phyloP scores from a whole-genome alignment of 108 stramenopile genomes.

The Aureococcus anophagefferens region DNA sequence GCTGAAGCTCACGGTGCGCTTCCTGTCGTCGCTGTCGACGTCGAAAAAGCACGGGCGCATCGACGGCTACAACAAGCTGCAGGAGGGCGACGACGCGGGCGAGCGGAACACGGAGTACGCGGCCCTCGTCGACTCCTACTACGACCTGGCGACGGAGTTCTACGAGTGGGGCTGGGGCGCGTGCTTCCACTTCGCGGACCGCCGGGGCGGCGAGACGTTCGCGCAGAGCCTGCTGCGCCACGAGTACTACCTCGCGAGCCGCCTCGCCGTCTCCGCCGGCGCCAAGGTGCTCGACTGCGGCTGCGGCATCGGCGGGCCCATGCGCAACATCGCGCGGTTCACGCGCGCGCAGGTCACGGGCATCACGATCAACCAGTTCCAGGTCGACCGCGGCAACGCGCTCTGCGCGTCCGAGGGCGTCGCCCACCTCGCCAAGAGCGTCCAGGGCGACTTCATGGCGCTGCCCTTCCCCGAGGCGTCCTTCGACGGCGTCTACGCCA shows the following conservation, averaged over 20 bases:
- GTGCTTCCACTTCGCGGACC: conserved; percentile 41
- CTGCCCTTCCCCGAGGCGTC: conserved; percentile 59
- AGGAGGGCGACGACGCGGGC: conserved; percentile 21
- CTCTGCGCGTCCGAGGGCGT: conserved; percentile 34
- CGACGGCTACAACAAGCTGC: conserved; percentile 40
- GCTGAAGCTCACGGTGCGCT: too few relatives aligned
- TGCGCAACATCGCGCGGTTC: conserved; percentile 66
- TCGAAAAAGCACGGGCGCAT: conserved; percentile 34
- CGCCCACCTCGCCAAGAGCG: conserved; percentile 29
- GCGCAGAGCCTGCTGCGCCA: conserved; percentile 19
- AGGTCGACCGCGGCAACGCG: conserved; percentile 76
- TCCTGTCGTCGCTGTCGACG: too few relatives aligned
- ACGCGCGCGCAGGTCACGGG: conserved; percentile 46
- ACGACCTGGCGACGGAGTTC: conserved; percentile 44
- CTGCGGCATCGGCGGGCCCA: conserved; percentile 89
- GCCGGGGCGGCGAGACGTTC: conserved; percentile 30
- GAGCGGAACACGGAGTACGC: conserved; percentile 23
- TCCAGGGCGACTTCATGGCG: conserved; percentile 80
- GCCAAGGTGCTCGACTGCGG: conserved; percentile 83
- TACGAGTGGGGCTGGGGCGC: conserved; percentile 51
- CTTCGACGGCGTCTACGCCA: conserved; percentile 80
- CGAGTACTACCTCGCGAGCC: conserved; percentile 45
- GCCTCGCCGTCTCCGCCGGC: conserved; percentile 29
- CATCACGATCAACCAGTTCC: conserved; percentile 73
- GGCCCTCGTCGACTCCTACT: conserved; percentile 41